phyloP scores from a whole-genome alignment of 176 grass and related monocot species.

The Phragmites australis region DNA sequence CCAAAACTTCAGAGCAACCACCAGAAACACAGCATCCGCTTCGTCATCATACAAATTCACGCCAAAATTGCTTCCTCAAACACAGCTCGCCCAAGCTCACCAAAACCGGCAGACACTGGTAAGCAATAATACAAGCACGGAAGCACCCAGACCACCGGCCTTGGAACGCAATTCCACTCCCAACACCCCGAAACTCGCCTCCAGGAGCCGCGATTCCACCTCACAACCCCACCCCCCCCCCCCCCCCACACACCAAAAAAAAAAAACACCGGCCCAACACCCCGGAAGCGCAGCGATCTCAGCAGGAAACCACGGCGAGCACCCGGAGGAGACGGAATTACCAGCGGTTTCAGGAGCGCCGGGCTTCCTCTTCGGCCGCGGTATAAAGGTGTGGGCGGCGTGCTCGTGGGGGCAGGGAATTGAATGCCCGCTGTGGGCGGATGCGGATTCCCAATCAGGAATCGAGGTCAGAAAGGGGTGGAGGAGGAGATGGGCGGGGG shows the following conservation, averaged over 20 bases:
- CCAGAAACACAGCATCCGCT: neutral
- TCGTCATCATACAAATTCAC: too few relatives aligned
- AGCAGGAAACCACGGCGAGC: neutral
- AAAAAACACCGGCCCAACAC: neutral
- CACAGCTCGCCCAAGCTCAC: neutral
- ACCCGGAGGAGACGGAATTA: neutral
- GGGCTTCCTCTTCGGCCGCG: neutral
- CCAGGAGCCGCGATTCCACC: neutral
- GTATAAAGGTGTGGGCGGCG: neutral
- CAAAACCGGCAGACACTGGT: neutral
- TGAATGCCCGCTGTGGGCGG: conserved; percentile 17
- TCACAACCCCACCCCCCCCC: neutral
- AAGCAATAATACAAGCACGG: neutral
- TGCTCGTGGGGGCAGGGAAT: conserved; percentile 15
- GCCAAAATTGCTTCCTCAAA: too few relatives aligned
- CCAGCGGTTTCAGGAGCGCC: neutral
- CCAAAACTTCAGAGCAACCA: neutral
- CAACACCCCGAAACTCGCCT: neutral
- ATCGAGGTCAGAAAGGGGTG: conserved; percentile 19
- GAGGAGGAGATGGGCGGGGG: neutral
- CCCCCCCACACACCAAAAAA: too few relatives aligned
- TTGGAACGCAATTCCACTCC: neutral
- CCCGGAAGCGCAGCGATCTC: neutral
- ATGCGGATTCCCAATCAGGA: conserved; percentile 33
- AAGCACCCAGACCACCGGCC: neutral